Evolutionary conservation across 2,329 filamentous ascomycete genomes (phyloP).

Genomic region (Aspergillus sp.): DNA sequence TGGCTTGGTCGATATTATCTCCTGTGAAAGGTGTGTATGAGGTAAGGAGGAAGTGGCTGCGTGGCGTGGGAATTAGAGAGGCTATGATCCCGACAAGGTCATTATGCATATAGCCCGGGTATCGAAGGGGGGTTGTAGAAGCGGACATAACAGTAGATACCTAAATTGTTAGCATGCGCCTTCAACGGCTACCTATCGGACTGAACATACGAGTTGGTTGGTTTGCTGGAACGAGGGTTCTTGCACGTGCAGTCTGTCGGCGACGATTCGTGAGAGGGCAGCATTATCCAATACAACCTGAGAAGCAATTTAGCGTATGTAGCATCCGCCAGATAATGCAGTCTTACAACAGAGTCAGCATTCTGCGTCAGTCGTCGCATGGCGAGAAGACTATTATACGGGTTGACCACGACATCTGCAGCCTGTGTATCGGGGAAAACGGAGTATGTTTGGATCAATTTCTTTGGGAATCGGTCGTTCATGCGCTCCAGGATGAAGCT

Average conservation of each 20-base stretch:
- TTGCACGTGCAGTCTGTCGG: constrained; percentile 90
- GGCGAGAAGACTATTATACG: constrained; percentile 93
- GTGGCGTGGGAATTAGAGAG: constrained; percentile 90
- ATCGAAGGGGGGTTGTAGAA: constrained; percentile 91
- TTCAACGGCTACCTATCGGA: background rate
- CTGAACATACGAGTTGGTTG: constrained; percentile 73
- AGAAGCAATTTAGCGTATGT: constrained; percentile 22
- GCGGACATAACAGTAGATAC: constrained; percentile 98
- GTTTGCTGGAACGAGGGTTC: constrained; percentile 96
- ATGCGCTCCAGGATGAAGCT: constrained; percentile 92
- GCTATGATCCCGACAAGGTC: constrained; percentile 96
- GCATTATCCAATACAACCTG: constrained; percentile 90
- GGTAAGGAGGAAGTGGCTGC: constrained; percentile 97
- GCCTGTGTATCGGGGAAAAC: constrained; percentile 95
- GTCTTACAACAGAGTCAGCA: constrained; percentile 81
- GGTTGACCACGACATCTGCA: constrained; percentile 91
- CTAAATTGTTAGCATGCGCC: constrained; percentile 37
- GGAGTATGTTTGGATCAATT: constrained; percentile 98
- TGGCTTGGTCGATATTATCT: constrained; percentile 93
- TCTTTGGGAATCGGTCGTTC: constrained; percentile 97
- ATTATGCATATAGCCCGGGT: constrained; percentile 99
- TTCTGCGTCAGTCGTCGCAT: constrained; percentile 92
- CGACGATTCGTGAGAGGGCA: constrained; percentile 87
- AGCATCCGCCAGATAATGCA: background rate
- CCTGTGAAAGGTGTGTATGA: constrained; percentile 97